phyloP scores from a whole-genome alignment of 495 filamentous ascomycete species.

The Cenococcum geophilum region DNA sequence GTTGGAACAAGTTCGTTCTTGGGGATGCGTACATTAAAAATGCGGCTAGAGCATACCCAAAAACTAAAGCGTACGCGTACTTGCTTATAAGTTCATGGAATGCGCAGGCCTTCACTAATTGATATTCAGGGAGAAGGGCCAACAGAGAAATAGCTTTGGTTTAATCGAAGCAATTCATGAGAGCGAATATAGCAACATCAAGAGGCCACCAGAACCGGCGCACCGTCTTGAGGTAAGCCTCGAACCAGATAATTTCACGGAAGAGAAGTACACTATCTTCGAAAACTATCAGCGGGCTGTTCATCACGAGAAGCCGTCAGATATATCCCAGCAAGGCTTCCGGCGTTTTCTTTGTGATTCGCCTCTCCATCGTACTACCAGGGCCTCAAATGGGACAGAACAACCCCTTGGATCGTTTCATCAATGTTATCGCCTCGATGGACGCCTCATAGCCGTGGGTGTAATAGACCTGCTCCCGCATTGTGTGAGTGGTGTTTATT shows the following conservation, averaged over 20 bases:
- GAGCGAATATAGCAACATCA: slow-evolving; percentile 52
- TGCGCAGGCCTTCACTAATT: too few species aligned
- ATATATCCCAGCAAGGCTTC: slow-evolving; percentile 66
- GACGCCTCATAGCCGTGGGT: slow-evolving; percentile 76
- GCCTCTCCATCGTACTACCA: slow-evolving; percentile 54
- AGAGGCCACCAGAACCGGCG: slow-evolving; percentile 57
- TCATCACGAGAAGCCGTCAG: slow-evolving; percentile 64
- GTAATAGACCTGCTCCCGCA: slow-evolving; percentile 84
- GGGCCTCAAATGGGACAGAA: slow-evolving; percentile 41
- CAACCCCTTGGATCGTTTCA: slow-evolving; percentile 82
- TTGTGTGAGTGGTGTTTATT: slow-evolving; percentile 89
- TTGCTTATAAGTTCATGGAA: too few species aligned
- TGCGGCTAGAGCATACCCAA: slow-evolving; percentile 66
- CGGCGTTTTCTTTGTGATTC: slow-evolving; percentile 77
- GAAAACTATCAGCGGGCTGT: slow-evolving; percentile 78
- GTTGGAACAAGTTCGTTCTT: slow-evolving; percentile 80
- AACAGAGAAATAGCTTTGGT: slow-evolving; percentile 68
- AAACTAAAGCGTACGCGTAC: slow-evolving; percentile 60
- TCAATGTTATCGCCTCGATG: slow-evolving; percentile 90
- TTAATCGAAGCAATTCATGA: slow-evolving; percentile 68
- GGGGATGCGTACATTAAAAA: slow-evolving; percentile 72
- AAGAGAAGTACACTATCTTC: slow-evolving; percentile 81
- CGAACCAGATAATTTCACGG: slow-evolving; percentile 71
- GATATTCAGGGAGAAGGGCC: slow-evolving; percentile 58
- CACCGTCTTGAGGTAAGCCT: slow-evolving; percentile 74